Evolutionary conservation across 768 basidiomycete species (phyloP), one percentile per base, ranked within the genome.

Genomic region (Russula lepida): DNA sequence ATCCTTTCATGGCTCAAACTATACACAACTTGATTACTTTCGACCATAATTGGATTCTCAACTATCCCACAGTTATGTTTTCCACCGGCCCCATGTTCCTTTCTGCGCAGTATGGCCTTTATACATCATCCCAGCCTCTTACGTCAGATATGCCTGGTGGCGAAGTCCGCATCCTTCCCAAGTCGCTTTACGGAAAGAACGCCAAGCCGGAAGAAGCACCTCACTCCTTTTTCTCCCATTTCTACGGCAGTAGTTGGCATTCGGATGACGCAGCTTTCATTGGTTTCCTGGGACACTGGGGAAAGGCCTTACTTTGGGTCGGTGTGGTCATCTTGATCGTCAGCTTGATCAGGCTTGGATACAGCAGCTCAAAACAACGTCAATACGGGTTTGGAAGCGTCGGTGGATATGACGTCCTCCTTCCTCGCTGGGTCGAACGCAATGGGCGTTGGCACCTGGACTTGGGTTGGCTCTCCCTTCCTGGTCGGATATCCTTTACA

Each of bases 51-150:
- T 99, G 92, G 86, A 73, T 97, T 56, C 84, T 95, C 70, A 97
- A 98, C 74, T 99, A 99, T 68, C 97, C 97, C 33, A 99, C 97
- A 28, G 97, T 99, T 77, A 99, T 99, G 97, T 99, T 99, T 75
- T 93, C 93, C 56, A 99, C 97, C 0, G 95, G 95, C 1, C 97
- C 97, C 68, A 99, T 99, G 97, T 99, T 98, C 75, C 76, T 99
- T 13, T 98, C 95, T 0, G 85, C 88, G 3, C 92, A 97, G 71
- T 95, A 95, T 72, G 90, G 92, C 44, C 78, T 95, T 54, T 98
- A 90, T 74, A 81, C 82, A 6, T 78, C 88, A 4, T 79, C 85
- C 12, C 83, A 90, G 58, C 81, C 84, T 32, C 76, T 76, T 15
- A 81, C 82, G 19, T 71, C 75, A 2, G 73, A 74, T 7, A 69